A percentile compares a stretch with the other conserved stretches of the same genome.
These are phyloP conservation scores for Candida patagonica DNA, from an alignment of 805 yeast species.

Conservation along the genomic window DNA sequence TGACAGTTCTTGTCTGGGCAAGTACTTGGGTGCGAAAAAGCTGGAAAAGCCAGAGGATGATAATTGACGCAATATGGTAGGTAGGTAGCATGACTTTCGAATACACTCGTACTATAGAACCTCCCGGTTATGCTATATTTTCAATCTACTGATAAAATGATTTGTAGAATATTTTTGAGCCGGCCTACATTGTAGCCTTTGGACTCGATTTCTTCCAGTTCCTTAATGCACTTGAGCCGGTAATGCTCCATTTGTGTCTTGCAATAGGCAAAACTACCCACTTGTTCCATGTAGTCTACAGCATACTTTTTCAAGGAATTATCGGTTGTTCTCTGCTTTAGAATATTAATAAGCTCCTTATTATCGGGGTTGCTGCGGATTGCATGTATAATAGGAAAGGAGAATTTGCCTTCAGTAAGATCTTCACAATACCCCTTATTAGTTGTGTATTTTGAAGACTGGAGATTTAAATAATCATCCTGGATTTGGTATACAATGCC, in stretches of 20 bases:
- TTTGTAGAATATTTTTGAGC: constrained; percentile 12
- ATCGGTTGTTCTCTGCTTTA: constrained; percentile 45
- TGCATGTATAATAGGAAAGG: constrained; percentile 75
- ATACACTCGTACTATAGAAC: not conserved
- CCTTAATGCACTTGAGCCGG: constrained; percentile 17
- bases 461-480: constrained; percentile 73
- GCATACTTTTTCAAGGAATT: constrained; percentile 41
- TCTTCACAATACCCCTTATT: constrained; percentile 81
- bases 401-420: constrained; percentile 79
- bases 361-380: constrained; percentile 31
- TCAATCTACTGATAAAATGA: not conserved
- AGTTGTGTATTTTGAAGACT: constrained; percentile 38
- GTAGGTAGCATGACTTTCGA: too few species aligned
- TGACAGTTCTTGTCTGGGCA: constrained; percentile 28
- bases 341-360: constrained; percentile 38
- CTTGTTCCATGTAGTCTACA: constrained; percentile 35
- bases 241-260: constrained; percentile 24
- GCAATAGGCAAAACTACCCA: constrained; percentile 36
- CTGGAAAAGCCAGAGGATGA: constrained; percentile 6
- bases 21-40: constrained; percentile 25
- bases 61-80: too few species aligned
- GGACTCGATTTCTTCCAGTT: constrained; percentile 13
- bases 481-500: constrained; percentile 79
- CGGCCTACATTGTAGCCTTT: constrained; percentile 8
- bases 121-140: not conserved